Base-by-base conservation (phyloP, 495 filamentous ascomycete genomes). In the Penicillium waksmanii region DNA sequence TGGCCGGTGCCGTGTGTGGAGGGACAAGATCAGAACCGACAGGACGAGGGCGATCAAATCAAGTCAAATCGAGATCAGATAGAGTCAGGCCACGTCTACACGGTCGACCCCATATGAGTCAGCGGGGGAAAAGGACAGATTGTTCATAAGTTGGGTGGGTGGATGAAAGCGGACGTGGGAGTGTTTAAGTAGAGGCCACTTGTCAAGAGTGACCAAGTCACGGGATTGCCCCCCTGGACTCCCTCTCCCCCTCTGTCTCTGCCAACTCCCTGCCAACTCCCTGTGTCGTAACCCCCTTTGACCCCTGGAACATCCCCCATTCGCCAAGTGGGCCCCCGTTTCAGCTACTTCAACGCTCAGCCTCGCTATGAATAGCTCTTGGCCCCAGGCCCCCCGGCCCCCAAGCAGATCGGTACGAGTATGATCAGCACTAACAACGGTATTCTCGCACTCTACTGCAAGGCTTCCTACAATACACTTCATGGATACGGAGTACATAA, bases 321-420 rank as follows among this genome's bases (percentile, higher is more conserved):
- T 31, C 27, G 27, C 27, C 36, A 13, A 38, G 36, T 38, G 36
- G 36, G 10, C 36, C 36, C 36, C 36, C 8, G 36, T 38, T 19
- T 44, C 42, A 44, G 42, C 42, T 13, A 9, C 7, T 25, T 25
- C 25, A 12, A 12, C 7, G 2, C 42, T 17, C 42, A 44, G 42
- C 42, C 42, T 44, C 42, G 42, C 42, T 44, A 44, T 44, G 42
- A 44, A 44, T 44, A 44, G 42, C 17, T 21, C 17, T 44, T 44
- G n/a, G 42, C 42, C 42, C 42, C 42, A 15, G 15, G 3, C 23
- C 23, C 15, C 15, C 36, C 36, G 36, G 36, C 36, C 36, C 36
- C 36, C 36, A 40, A 40, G 11, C 36, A 13, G 36, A 40, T 40
- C 36, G n/a, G n/a, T n/a, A n/a, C n/a, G n/a, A n/a, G n/a, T 23